Conservation (phyloP, 2,329 filamentous ascomycete genomes). For the Stachybotrys elegans region DNA sequence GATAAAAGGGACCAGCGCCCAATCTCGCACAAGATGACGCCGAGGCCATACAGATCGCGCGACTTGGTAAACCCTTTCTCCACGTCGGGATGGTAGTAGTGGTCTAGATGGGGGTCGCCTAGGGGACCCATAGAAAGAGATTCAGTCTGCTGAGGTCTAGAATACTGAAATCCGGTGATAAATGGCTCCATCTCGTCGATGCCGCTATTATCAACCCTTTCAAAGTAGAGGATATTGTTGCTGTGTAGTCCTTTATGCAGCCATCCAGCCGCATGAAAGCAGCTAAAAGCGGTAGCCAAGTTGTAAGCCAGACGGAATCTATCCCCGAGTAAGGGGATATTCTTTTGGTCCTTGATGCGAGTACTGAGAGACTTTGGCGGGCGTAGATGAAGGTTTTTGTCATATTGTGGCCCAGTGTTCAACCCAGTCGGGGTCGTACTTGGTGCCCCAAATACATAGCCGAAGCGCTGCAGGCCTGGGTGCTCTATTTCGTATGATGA, state of each 20-base stretch:
- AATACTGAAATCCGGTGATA: neutral
- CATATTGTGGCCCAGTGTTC: neutral
- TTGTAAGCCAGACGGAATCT: neutral
- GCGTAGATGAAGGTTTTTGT: neutral
- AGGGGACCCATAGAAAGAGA: neutral
- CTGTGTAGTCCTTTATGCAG: neutral
- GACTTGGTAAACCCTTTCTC: neutral
- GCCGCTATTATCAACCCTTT: neutral
- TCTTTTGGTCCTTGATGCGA: neutral
- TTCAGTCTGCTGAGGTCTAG: neutral
- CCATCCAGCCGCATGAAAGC: neutral
- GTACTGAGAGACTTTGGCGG: neutral
- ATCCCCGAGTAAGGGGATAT: neutral
- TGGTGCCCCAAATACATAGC: neutral
- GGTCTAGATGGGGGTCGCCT: neutral
- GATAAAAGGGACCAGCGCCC: neutral
- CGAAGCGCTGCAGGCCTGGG: neutral
- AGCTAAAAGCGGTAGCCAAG: neutral
- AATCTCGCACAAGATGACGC: neutral
- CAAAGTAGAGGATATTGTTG: neutral
- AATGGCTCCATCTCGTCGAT: neutral
- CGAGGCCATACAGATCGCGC: neutral
- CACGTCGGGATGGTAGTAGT: neutral
- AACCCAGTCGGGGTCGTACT: neutral
- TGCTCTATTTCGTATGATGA: neutral